Conservation (phyloP, 305 asterid genomes). For the Withania somnifera region DNA sequence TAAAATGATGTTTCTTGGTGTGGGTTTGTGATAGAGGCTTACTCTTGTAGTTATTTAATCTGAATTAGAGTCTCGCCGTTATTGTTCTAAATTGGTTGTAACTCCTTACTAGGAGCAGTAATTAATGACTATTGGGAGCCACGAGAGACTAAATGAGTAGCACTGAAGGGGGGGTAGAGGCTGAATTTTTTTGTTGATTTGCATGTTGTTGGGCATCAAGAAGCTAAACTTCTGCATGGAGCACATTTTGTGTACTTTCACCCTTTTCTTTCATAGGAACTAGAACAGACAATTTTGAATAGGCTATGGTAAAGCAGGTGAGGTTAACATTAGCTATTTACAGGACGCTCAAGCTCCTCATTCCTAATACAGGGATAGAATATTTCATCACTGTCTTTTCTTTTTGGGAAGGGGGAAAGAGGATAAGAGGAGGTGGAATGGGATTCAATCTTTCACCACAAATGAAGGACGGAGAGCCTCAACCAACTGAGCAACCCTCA, state of each 20-base stretch:
- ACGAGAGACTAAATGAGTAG: background rate
- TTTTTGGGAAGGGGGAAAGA: no score
- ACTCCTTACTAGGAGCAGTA: background rate
- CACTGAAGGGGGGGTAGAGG: background rate
- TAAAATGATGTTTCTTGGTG: background rate
- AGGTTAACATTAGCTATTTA: background rate
- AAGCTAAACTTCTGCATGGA: background rate
- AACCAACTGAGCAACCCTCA: no score
- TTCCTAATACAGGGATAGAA: background rate
- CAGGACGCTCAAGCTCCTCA: background rate
- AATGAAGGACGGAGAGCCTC: no score
- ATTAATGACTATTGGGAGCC: background rate
- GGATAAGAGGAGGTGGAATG: no score
- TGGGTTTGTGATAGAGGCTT: background rate
- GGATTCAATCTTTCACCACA: no score
- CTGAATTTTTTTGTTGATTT: background rate
- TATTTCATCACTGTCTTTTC: background rate
- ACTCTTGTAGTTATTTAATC: background rate
- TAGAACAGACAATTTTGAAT: background rate
- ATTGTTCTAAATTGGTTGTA: background rate
- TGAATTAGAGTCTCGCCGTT: background rate
- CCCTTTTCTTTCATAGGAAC: background rate
- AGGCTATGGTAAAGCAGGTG: background rate
- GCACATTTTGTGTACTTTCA: background rate
- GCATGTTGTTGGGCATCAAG: background rate